Evolutionary conservation across 2,329 filamentous ascomycete species (phyloP).

Genomic region (Tolypocladium inflatum): DNA sequence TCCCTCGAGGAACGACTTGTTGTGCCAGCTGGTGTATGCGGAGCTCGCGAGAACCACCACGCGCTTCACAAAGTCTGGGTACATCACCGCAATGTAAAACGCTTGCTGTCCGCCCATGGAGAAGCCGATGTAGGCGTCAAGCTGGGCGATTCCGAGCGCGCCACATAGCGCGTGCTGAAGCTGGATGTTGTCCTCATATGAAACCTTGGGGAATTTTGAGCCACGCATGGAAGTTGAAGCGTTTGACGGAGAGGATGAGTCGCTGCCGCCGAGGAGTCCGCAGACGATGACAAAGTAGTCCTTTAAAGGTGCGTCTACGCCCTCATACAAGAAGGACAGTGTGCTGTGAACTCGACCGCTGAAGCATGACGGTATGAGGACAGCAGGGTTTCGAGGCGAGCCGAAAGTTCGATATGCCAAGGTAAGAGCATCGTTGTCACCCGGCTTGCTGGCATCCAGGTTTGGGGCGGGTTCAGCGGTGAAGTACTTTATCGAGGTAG

Average conservation of each 20-base stretch:
- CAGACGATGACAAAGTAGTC: not conserved
- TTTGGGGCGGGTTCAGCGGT: not conserved
- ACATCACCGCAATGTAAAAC: not conserved
- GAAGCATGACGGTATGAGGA: not conserved
- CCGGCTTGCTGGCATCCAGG: not conserved
- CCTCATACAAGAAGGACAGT: not conserved
- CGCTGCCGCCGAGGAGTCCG: not conserved
- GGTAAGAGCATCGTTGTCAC: not conserved
- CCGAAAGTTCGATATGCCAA: not conserved
- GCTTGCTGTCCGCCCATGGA: not conserved
- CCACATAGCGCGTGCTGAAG: not conserved
- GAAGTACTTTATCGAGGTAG: not conserved
- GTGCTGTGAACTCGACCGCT: not conserved
- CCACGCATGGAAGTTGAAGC: not conserved
- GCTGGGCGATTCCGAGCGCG: not conserved
- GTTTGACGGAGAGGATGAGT: not conserved
- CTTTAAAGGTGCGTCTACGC: not conserved
- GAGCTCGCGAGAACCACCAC: not conserved
- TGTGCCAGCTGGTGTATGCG: constrained; percentile 6
- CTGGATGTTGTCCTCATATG: not conserved
- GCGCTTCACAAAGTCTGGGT: not conserved
- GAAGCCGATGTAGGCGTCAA: not conserved
- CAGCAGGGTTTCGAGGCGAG: not conserved
- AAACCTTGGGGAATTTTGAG: not conserved
- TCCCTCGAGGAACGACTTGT: constrained; percentile 7